These are phyloP conservation scores for Didymella exigua DNA, from an alignment of 2,329 filamentous ascomycete species.

Conservation along the genomic window DNA sequence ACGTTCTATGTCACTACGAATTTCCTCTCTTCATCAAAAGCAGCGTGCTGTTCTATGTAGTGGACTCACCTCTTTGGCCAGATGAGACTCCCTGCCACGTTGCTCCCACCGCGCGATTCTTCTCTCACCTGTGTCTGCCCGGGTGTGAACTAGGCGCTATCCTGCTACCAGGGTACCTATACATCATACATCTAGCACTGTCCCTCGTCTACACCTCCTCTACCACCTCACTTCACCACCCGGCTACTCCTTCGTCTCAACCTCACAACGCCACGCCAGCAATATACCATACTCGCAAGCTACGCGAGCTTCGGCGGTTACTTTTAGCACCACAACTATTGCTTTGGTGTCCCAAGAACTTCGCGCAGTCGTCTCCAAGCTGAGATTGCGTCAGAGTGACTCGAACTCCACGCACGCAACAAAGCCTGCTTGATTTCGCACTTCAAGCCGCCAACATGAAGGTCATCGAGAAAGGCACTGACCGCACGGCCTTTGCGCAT, in stretches of 20 bases:
- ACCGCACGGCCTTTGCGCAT: slow-evolving; percentile 43
- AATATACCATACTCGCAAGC: background rate
- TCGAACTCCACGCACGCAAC: background rate
- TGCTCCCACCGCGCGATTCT: background rate
- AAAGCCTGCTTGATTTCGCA: background rate
- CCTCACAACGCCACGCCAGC: background rate
- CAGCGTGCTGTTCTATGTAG: background rate
- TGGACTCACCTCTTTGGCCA: background rate
- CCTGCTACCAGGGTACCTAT: background rate
- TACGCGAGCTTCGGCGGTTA: background rate
- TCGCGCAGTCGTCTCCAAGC: background rate
- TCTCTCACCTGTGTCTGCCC: slow-evolving; percentile 5
- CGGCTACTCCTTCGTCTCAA: background rate
- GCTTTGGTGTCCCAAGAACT: too few relatives aligned
- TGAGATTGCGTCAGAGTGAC: background rate
- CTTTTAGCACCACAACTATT: background rate
- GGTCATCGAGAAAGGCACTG: slow-evolving; percentile 40
- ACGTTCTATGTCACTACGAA: too few relatives aligned
- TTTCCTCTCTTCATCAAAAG: background rate
- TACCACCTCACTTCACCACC: background rate
- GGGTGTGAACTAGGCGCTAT: background rate
- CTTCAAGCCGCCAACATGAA: slow-evolving; percentile 41
- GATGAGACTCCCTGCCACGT: background rate
- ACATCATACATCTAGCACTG: background rate
- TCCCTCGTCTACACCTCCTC: background rate